Evolutionary conservation across 2,329 filamentous ascomycete genomes (phyloP), one percentile per base, ranked within the genome.

Genomic region (Cordyceps tenuipes): DNA sequence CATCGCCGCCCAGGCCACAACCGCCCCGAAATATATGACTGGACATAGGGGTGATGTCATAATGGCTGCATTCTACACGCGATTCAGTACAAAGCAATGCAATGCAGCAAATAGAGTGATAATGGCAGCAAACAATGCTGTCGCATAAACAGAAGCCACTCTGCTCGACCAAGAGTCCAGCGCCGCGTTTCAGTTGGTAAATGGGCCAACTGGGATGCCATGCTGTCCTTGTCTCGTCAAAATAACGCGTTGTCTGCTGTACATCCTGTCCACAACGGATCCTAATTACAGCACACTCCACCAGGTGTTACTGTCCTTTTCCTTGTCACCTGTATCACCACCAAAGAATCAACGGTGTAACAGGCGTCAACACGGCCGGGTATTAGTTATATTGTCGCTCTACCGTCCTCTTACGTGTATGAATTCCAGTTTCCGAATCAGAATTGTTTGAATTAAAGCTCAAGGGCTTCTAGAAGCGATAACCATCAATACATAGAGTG

Each of bases 241-340:
- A 43, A 17, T 8, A 43, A 19, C 15, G 15, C 23, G 23, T 23
- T 23, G 23, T 19, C 19, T 46, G 7, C 36, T 29, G 36, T n/a
- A 19, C 21, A 19, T 36, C 10, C 31, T 10, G 9, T 7, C 29
- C 34, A 19, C 31, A 15, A 58, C 50, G 55, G 55, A 44, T 34
- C 34, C 55, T 44, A 58, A 51, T 49, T 50, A 43, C n/a, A 50
- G 34, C 13, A 57, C 29, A 43, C 34, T 49, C 55, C 55, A 57
- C 53, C 9, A 3, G 17, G 2, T 10, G 9, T 43, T 43, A 7
- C 23, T 23, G 23, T 44, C 31, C 48, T 50, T 1, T 9, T n/a
- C 21, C 44, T 19, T 36, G 34, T 31, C 10, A 26, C 50, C 29
- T 36, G 49, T n/a, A n/a, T n/a, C n/a, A n/a, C 49, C 19, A n/a